These are phyloP conservation scores for Eruca vesicaria DNA, from an alignment of 441 rosid genomes.

Conservation along the genomic window DNA sequence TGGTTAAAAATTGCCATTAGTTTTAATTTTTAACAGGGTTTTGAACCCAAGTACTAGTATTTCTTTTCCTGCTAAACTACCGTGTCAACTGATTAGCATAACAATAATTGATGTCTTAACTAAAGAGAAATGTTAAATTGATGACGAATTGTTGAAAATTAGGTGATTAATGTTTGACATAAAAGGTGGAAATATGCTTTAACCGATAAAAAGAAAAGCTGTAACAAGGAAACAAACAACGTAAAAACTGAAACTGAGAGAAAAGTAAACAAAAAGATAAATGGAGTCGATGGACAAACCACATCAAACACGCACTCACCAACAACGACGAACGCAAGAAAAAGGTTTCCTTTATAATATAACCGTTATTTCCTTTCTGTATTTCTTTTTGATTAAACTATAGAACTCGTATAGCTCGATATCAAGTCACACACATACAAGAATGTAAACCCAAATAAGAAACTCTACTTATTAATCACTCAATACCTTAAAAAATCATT, in stretches of 20 bases:
- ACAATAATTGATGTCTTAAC: too few relatives aligned
- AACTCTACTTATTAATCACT: too few relatives aligned
- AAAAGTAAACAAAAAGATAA: background rate
- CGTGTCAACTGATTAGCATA: too few relatives aligned
- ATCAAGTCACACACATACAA: too few relatives aligned
- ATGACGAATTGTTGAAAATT: background rate
- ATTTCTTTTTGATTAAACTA: background rate
- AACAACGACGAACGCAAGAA: slow-evolving; percentile 3
- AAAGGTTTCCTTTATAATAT: slow-evolving; percentile 7
- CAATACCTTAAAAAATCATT: too few relatives aligned
- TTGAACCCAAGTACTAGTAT: too few relatives aligned
- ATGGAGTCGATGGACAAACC: slow-evolving; percentile 6
- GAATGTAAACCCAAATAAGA: too few relatives aligned
- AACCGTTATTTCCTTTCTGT: background rate
- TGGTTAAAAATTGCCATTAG: too few relatives aligned
- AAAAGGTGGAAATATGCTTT: background rate
- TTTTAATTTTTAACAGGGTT: too few relatives aligned
- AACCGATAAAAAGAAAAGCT: slow-evolving; percentile 6
- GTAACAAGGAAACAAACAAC: background rate
- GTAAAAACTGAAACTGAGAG: background rate
- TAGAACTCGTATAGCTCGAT: too few relatives aligned
- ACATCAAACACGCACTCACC: background rate
- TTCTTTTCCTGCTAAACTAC: too few relatives aligned
- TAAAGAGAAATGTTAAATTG: background rate
- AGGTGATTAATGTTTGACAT: background rate